Percentiles rank a stretch among this genome's conserved stretches.
These are phyloP conservation scores for Petrea volubilis DNA, from an alignment of 257 asterid genomes.

Conservation along the genomic window DNA sequence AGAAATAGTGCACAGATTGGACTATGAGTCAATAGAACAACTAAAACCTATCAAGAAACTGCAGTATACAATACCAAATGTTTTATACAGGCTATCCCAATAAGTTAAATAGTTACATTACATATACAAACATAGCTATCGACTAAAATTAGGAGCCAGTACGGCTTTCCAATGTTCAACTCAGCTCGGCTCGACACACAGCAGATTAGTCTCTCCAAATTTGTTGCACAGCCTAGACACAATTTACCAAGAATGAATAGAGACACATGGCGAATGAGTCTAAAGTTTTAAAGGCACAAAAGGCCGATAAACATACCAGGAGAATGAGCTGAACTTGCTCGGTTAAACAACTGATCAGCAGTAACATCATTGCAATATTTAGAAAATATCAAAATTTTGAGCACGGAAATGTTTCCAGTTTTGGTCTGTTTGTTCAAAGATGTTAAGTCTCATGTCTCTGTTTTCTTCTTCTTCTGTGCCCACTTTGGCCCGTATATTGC, in stretches of 20 bases:
- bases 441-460: constrained; percentile 28
- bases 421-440: neutral
- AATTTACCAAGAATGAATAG: neutral
- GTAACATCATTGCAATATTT: neutral
- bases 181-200: neutral
- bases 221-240: neutral
- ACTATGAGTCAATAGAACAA: no score
- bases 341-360: neutral
- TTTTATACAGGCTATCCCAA: no score
- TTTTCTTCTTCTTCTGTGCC: constrained; percentile 74
- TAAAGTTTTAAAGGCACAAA: neutral
- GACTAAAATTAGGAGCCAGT: neutral
- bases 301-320: constrained; percentile 2
- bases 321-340: neutral
- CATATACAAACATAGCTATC: neutral
- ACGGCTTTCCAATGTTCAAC: neutral
- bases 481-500: constrained; percentile 96
- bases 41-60: no score
- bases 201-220: neutral
- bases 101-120: neutral
- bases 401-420: neutral
- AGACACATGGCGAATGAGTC: neutral
- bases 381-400: constrained; percentile 4
- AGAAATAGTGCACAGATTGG: neutral
- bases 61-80: neutral